Base-by-base conservation (phyloP, 441 rosid genomes). In the Raphanus hybrid region DNA sequence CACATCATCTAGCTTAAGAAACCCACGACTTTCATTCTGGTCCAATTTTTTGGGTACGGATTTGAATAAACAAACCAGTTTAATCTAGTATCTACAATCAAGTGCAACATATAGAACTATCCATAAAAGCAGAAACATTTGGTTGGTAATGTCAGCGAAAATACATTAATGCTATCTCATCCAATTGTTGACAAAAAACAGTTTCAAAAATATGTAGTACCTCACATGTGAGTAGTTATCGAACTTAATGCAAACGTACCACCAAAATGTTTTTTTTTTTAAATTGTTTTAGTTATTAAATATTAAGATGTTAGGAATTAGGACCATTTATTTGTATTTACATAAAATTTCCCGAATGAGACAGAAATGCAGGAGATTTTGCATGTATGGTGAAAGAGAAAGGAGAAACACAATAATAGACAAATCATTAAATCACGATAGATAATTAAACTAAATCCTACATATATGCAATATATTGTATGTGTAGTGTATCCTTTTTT, bases 321-420 rank as follows among this genome's bases (percentile, higher is more conserved):
- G 79, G 79, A 75, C 79, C 82, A 80, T 80, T 52, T 18, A n/a
- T 35, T 35, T 35, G 39, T 60, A 71, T 62, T 76, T 57, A 71
- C 70, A 75, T 71, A 52, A 75, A 41, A 43, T 76, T 80, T 71
- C 83, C 83, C 78, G 54, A 76, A 76, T 48, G 78, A 73, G 75
- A 76, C 80, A 81, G 80, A 37, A 81, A 81, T 63, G 83, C 78
- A 81, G 80, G 83, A 77, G 75, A 71, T 68, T 69, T 81, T 81
- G 77, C 83, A 81, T 76, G 80, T 72, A 26, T 81, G 80, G 48
- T 55, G 78, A 76, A 81, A 76, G 81, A 81, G 78, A 72, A 77
- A 77, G 78, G 78, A 81, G 79, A 67, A 76, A 73, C 71, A 77
- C 81, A 77, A 76, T 77, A 80, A 80, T 80, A 75, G 80, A 80